These are phyloP conservation scores for Austroboletus eburneus DNA, from an alignment of 768 basidiomycete genomes.

Conservation along the genomic window DNA sequence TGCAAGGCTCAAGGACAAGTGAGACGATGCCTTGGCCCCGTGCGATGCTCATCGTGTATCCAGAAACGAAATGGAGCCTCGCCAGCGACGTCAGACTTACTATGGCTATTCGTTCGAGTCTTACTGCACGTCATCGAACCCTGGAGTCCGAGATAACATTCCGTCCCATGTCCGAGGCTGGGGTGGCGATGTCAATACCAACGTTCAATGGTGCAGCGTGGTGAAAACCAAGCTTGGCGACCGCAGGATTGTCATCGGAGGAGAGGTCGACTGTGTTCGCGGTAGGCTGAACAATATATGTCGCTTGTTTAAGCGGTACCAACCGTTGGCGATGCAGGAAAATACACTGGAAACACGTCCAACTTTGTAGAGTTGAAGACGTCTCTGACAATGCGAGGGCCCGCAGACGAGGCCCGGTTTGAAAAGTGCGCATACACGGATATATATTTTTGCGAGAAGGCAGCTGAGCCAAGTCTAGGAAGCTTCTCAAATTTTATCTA, in stretches of 20 bases:
- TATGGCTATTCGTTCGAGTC: conserved; percentile 90
- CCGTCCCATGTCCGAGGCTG: conserved; percentile 45
- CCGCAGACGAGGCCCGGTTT: conserved; percentile 65
- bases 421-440: conserved; percentile 56
- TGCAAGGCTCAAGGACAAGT: conserved; percentile 62
- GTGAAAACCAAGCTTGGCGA: conserved; percentile 81
- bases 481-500: conserved; percentile 89
- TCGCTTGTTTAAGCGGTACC: neutral
- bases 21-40: conserved; percentile 17
- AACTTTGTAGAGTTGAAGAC: conserved; percentile 87
- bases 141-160: conserved; percentile 16
- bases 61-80: conserved; percentile 65
- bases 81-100: conserved; percentile 64
- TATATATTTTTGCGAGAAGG: neutral
- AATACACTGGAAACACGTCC: conserved; percentile 56
- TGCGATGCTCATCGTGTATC: conserved; percentile 1
- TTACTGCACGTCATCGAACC: conserved; percentile 59
- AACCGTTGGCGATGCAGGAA: conserved; percentile 38
- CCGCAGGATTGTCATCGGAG: conserved; percentile 71
- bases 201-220: conserved; percentile 87
- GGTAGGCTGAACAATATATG: conserved; percentile 38
- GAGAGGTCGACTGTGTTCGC: conserved; percentile 87
- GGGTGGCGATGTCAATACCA: conserved; percentile 83
- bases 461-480: conserved; percentile 42
- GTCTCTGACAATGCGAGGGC: conserved; percentile 62